A percentile compares a stretch with the other conserved stretches of the same genome.
Conservation (phyloP, 768 basidiomycete species). For the Tricholoma hemisulphureum region DNA sequence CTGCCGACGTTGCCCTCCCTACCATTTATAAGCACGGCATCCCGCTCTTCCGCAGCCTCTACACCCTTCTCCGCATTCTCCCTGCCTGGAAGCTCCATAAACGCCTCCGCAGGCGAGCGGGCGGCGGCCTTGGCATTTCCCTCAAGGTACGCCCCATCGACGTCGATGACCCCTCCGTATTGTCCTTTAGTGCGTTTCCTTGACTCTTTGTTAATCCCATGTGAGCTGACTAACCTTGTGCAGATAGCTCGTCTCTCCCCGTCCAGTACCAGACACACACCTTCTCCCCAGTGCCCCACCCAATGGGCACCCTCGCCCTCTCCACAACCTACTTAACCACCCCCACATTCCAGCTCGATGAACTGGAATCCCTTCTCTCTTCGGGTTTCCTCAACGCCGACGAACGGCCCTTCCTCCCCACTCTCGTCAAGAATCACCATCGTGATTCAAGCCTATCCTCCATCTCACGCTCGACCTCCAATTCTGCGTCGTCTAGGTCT, state of each 20-base stretch:
- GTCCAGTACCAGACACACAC: conserved; percentile 49
- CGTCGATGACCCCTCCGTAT: conserved; percentile 23
- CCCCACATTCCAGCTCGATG: conserved; percentile 72
- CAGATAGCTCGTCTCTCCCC: conserved; percentile 37
- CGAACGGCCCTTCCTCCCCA: conserved; percentile 69
- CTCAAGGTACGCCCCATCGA: conserved; percentile 38
- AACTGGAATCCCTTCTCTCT: conserved; percentile 73
- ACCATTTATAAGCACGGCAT: conserved; percentile 87
- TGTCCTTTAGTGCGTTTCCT: conserved; percentile 18
- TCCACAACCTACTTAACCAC: conserved; percentile 62
- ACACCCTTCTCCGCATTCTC: conserved; percentile 67
- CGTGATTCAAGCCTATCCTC: conserved; percentile 41
- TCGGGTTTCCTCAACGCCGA: conserved; percentile 70
- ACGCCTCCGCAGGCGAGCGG: conserved; percentile 48
- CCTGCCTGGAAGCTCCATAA: conserved; percentile 76
- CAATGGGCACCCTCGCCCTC: conserved; percentile 60
- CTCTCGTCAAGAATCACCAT: conserved; percentile 62
- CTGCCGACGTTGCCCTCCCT: conserved; percentile 57
- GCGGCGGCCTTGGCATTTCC: conserved; percentile 47
- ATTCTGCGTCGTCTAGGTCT: conserved; percentile 6
- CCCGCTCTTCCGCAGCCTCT: conserved; percentile 75
- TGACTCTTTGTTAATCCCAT: conserved; percentile 18
- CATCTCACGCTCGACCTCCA: conserved; percentile 34
- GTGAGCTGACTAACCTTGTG: conserved; percentile 25
- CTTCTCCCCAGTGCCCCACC: conserved; percentile 69